Evolutionary conservation across 2,329 filamentous ascomycete species (phyloP).

Genomic region (Fusarium incarnatum): DNA sequence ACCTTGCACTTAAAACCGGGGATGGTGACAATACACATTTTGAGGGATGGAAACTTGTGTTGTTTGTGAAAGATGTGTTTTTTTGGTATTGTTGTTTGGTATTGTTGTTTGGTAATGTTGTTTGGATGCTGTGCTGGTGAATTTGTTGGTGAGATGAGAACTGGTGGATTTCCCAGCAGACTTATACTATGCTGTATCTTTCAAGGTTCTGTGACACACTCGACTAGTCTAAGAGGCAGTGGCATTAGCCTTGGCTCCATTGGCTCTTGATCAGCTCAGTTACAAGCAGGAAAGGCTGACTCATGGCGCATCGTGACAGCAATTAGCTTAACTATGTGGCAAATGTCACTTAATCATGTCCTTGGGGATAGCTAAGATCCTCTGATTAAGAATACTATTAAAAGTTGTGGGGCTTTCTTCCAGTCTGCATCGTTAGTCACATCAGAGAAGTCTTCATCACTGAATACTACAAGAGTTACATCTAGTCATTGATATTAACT

Average conservation of each 20-base stretch:
- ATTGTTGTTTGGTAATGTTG: not conserved
- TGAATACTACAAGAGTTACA: rapidly evolving
- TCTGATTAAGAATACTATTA: not conserved
- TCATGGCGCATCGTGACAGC: too few species aligned
- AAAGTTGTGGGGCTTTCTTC: not conserved
- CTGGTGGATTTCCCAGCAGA: not conserved
- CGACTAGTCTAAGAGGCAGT: not conserved
- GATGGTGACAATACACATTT: not conserved
- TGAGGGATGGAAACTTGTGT: too few species aligned
- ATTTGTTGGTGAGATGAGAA: not conserved
- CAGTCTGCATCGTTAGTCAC: not conserved
- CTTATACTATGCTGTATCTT: not conserved
- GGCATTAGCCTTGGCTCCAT: rapidly evolving
- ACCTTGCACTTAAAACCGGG: not conserved
- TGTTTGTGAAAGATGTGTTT: not conserved
- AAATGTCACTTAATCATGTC: not conserved
- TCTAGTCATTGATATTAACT: not conserved
- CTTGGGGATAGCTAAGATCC: not conserved
- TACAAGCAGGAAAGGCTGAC: not conserved
- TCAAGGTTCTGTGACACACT: not conserved
- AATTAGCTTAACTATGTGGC: not conserved
- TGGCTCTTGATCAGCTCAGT: not conserved
- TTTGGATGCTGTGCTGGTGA: not conserved
- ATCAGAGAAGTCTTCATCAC: rapidly evolving
- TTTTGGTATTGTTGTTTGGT: not conserved